phyloP scores from a whole-genome alignment of 331 rosid species.

The Quercus phellos region DNA sequence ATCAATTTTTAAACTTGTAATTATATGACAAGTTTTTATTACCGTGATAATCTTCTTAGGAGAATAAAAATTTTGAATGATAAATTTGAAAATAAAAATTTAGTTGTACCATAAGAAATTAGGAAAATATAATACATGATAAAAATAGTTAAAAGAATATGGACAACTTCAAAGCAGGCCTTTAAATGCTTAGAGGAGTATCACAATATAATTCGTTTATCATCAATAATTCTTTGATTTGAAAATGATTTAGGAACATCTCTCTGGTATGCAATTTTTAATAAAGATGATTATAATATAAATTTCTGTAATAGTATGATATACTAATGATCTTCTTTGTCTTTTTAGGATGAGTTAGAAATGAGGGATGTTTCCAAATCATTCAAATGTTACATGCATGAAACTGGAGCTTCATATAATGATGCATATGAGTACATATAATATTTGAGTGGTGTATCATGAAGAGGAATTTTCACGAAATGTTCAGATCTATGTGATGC shows the following conservation, averaged over 20 bases:
- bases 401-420: neutral
- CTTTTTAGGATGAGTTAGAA: neutral
- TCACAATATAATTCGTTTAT: neutral
- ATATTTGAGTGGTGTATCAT: neutral
- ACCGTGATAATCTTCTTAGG: too few species aligned
- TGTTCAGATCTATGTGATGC: too few species aligned
- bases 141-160: too few species aligned
- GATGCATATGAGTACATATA: neutral
- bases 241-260: slow-evolving; percentile 2
- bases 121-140: too few species aligned
- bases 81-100: too few species aligned
- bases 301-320: too few species aligned
- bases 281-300: too few species aligned
- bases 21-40: too few species aligned
- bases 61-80: too few species aligned
- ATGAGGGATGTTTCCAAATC: slow-evolving; percentile 7
- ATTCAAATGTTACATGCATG: slow-evolving; percentile 10
- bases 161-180: neutral
- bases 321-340: too few species aligned
- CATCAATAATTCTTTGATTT: neutral
- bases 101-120: too few species aligned
- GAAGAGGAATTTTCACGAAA: neutral
- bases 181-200: neutral
- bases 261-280: neutral
- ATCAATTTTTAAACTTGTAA: too few species aligned